Conservation (phyloP, 139 green algal genomes). For the Tetratostichococcus sp. region DNA sequence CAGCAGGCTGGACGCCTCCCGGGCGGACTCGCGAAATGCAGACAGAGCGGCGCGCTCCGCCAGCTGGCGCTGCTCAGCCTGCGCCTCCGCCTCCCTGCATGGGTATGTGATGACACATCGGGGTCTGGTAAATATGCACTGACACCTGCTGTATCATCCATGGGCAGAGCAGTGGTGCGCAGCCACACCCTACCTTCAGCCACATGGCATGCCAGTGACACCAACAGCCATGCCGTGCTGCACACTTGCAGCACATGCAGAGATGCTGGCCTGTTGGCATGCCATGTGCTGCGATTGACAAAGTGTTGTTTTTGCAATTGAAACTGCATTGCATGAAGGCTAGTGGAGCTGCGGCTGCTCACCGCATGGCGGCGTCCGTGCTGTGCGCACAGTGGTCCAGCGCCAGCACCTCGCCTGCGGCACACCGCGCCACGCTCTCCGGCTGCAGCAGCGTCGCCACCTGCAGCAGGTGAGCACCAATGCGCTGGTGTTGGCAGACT, state of each 20-base stretch:
- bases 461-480: background rate
- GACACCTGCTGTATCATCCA: no score
- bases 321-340: no score
- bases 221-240: no score
- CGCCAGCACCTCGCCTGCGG: constrained; percentile 3
- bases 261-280: no score
- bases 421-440: constrained; percentile 4
- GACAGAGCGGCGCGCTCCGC: background rate
- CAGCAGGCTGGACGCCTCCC: constrained; percentile 14
- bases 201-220: no score
- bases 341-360: background rate
- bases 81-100: background rate
- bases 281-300: no score
- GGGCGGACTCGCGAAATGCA: constrained; percentile 1
- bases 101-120: no score
- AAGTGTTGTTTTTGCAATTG: no score
- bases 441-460: background rate
- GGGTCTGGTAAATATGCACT: no score
- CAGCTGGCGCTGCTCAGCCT: constrained; percentile 9
- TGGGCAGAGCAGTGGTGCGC: no score
- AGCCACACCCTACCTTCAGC: no score
- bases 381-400: constrained; percentile 2
- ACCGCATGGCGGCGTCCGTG: constrained; percentile 5
- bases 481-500: background rate
- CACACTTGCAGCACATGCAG: no score